Base-by-base conservation (phyloP, 495 filamentous ascomycete genomes). In the Hypoxylon perforatum region DNA sequence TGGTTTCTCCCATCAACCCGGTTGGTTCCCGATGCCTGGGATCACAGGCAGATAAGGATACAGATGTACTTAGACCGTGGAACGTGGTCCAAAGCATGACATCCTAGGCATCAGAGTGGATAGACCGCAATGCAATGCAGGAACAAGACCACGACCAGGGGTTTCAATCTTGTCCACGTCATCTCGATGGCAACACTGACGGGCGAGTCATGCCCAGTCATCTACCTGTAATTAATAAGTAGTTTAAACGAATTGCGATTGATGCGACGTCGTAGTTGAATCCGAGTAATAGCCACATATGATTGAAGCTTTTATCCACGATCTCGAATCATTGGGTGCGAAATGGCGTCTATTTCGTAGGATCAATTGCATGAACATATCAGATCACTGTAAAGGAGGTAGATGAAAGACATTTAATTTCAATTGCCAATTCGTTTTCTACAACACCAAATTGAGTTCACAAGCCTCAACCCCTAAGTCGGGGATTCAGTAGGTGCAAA, bases 111-210 rank as follows among this genome's bases (percentile, higher is more conserved):
- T n/a, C 35, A 11, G n/a, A 10, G 35, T 38, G 39, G n/a, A 17
- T 12, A 28, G 25, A 28, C 25, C 25, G 25, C 25, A n/a, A 19
- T 38, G 21, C 17, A 6, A 67, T 46, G 56, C 57, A 67, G 64
- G 57, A 57, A 67, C 64, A 7, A 28, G 25, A 28, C 3, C 25
- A 19, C 18, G 19, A 46, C 44, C 21, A 47, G 50, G 39, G 46
- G 35, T 30, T 19, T 17, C 36, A 52, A 45, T 57, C 51, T 48
- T 67, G 59, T 68, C 52, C 65, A 68, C 58, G 65, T 68, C 65
- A 68, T 45, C 48, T 45, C 30, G 5, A 58, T 47, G 35, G 35
- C 52, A 33, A 23, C 39, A 28, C 46, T 45, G 10, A 35, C 19
- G 15, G 28, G 21, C 64, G 64, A 62, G 52, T 62, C 64, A 62